Base-by-base conservation (phyloP, 2,329 filamentous ascomycete species). In the Monosporascus sp. region DNA sequence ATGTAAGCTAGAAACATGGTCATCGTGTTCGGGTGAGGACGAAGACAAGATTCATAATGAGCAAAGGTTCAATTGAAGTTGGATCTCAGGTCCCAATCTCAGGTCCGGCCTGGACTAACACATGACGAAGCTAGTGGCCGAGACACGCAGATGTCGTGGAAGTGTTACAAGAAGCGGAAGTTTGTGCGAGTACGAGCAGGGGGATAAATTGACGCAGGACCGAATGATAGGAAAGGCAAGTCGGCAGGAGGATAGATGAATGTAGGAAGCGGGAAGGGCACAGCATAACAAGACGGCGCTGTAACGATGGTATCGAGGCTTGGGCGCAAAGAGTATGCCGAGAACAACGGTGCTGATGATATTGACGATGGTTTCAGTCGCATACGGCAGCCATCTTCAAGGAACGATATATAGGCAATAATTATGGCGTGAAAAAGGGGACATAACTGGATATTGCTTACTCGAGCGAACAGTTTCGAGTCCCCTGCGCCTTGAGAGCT, bases 391-490 rank as follows among this genome's bases (percentile, higher is more conserved):
- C 11, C 11, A 14, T 11, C 9, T 11, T 47, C 47, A 25, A 25
- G 46, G 36, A 50, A 52, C 22, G 24, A 42, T 8, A 20, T 42
- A 24, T 14, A 34, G 9, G 9, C 47, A 49, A 42, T 34, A n/a
- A 37, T 50, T 41, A 52, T 52, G 52, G 50, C 47, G 48, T 38
- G 49, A 47, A 44, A 46, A 51, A n/a, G n/a, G 53, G 53, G 50
- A 52, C 55, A 54, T 39, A 52, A 56, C 38, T 55, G 55, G 55
- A 51, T 42, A 57, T 55, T 53, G 72, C 80, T 79, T 83, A 99
- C 94, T 79, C 94, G 86, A 73, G 94, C 93, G 79, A 99, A 99
- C 77, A 99, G 86, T 84, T 97, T 97, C 77, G 94, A 96, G 84
- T 97, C 94, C 74, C 94, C 91, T 76, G 89, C 90, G 72, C 84